phyloP scores from a whole-genome alignment of 2,329 filamentous ascomycete genomes.

The Penicillium sp. region DNA sequence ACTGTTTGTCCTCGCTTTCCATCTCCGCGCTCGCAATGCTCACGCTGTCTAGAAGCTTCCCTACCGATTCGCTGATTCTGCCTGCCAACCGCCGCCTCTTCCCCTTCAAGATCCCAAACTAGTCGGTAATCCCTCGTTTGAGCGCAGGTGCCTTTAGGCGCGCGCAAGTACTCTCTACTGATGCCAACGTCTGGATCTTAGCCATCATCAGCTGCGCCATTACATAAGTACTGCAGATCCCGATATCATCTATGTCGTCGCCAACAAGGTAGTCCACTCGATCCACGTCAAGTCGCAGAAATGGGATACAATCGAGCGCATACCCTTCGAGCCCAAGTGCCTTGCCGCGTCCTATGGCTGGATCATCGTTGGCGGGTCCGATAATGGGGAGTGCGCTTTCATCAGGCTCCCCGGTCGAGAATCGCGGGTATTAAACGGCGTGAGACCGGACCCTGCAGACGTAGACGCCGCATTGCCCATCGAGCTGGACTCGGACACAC shows the following conservation, averaged over 20 bases:
- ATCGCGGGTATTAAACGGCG: conserved; percentile 17
- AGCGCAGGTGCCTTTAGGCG: conserved; percentile 2
- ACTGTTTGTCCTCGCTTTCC: conserved; percentile 25
- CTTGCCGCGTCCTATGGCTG: conserved; percentile 82
- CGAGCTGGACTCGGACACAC: conserved; percentile 35
- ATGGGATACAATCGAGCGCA: conserved; percentile 67
- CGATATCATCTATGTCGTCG: conserved; percentile 80
- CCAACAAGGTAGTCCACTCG: conserved; percentile 68
- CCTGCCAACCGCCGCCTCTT: conserved; percentile 62
- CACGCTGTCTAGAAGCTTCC: conserved; percentile 52
- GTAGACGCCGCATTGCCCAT: conserved; percentile 57
- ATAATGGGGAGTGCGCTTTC: conserved; percentile 80
- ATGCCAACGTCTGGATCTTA: conserved; percentile 20
- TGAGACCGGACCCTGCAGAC: conserved; percentile 38
- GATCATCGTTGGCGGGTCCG: conserved; percentile 81
- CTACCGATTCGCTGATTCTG: conserved; percentile 63
- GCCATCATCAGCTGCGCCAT: conserved; percentile 64
- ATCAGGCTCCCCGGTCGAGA: conserved; percentile 55
- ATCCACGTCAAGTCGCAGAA: conserved; percentile 66
- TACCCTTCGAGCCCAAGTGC: conserved; percentile 74
- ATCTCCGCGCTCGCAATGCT: not conserved
- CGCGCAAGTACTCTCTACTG: conserved; percentile 8
- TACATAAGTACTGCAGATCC: conserved; percentile 77
- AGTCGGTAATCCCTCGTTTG: conserved; percentile 45
- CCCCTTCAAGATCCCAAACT: conserved; percentile 61